A percentile compares a stretch with the other conserved stretches of the same genome.
phyloP scores from a whole-genome alignment of 2,329 filamentous ascomycete genomes.

The Aspergillus costaricaensis region DNA sequence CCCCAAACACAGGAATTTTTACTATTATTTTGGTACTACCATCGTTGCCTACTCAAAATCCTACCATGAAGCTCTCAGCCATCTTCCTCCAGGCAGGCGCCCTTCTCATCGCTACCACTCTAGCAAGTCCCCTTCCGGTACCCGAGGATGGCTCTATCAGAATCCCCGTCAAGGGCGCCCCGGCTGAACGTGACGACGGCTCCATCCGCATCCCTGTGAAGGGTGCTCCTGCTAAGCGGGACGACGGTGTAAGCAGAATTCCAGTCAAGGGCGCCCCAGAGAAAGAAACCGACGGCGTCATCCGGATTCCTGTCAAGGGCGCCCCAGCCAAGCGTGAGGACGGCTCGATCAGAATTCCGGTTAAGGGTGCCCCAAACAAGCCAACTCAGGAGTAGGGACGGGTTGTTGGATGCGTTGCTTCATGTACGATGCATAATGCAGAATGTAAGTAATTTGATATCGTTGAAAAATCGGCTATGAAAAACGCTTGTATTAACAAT shows the following conservation, averaged over 20 bases:
- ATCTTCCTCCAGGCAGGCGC: not conserved
- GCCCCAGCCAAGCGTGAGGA: not conserved
- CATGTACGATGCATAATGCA: too few species aligned
- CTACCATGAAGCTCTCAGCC: not conserved
- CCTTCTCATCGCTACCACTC: not conserved
- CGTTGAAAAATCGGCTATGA: too few species aligned
- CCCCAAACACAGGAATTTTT: too few species aligned
- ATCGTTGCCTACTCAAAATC: not conserved
- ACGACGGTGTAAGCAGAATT: not conserved
- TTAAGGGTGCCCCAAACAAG: not conserved
- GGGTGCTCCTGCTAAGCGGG: not conserved
- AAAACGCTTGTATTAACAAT: too few species aligned
- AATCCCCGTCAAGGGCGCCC: too few species aligned
- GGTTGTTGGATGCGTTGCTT: too few species aligned
- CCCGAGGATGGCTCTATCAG: not conserved
- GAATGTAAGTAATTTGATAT: not conserved
- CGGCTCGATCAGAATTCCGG: not conserved
- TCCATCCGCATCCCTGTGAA: not conserved
- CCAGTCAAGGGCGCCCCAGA: not conserved
- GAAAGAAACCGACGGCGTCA: not conserved
- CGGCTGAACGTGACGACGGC: not conserved
- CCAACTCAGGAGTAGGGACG: not conserved
- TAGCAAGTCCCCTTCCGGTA: not conserved
- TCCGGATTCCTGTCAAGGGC: not conserved
- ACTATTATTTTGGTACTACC: not conserved